Conservation (phyloP, 108 stramenopile species). For the Chaetoceros tenuissimus region DNA sequence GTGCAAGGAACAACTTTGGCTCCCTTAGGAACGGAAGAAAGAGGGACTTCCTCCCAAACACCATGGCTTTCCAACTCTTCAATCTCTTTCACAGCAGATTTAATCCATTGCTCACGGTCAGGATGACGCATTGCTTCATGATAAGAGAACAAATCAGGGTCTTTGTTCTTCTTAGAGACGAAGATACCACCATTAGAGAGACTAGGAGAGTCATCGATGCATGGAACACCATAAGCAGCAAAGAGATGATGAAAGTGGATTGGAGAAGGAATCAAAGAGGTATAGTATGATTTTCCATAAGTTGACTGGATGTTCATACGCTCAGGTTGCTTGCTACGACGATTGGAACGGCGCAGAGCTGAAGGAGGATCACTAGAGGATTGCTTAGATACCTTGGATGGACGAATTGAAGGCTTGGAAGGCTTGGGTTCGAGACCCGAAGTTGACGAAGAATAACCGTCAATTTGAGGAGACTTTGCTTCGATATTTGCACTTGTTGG, state of each 20-base stretch:
- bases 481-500: not conserved
- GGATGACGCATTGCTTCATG: conserved; percentile 1
- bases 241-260: not conserved
- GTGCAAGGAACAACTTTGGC: not conserved
- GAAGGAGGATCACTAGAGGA: too few relatives aligned
- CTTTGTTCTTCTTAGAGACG: not conserved
- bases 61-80: not conserved
- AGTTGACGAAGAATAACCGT: not conserved
- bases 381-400: not conserved
- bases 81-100: not conserved
- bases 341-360: too few relatives aligned
- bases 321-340: too few relatives aligned
- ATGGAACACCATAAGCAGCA: not conserved
- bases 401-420: not conserved
- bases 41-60: conserved; percentile 2
- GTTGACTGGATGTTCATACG: not conserved
- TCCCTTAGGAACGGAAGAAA: not conserved
- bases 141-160: conserved; percentile 3
- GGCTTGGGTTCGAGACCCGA: not conserved
- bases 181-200: not conserved
- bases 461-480: not conserved
- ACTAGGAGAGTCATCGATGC: not conserved
- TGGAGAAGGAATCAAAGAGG: not conserved
- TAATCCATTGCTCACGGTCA: not conserved
- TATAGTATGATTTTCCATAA: not conserved